Evolutionary conservation across 2,329 filamentous ascomycete species (phyloP).

Genomic region (Teratosphaeria viscida): DNA sequence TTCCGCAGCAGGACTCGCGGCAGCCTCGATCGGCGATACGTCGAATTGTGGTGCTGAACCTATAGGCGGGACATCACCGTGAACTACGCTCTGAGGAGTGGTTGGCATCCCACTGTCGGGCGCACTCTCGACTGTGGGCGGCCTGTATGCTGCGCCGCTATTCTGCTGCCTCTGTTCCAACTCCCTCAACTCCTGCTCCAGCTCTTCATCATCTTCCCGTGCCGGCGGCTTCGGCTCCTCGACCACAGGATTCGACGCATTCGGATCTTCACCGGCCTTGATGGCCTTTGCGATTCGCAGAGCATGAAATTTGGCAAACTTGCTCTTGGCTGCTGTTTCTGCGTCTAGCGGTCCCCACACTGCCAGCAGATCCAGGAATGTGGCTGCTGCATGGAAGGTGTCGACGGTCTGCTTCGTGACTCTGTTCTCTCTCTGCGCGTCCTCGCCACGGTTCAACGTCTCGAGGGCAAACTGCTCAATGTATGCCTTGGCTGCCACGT

Average conservation of each 20-base stretch:
- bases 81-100: slow-evolving; percentile 13
- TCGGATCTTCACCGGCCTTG: slow-evolving; percentile 84
- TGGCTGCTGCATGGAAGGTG: slow-evolving; percentile 84
- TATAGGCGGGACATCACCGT: neutral
- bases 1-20: slow-evolving; percentile 15
- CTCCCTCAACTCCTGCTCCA: slow-evolving; percentile 14
- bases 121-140: slow-evolving; percentile 50
- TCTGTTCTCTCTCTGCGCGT: slow-evolving; percentile 62
- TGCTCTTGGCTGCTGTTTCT: slow-evolving; percentile 77
- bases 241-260: slow-evolving; percentile 72
- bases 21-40: slow-evolving; percentile 44
- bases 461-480: slow-evolving; percentile 89
- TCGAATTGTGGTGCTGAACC: slow-evolving; percentile 21
- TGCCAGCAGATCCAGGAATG: slow-evolving; percentile 78
- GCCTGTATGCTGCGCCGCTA: slow-evolving; percentile 17
- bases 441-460: slow-evolving; percentile 74
- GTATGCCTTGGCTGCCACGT: slow-evolving; percentile 77
- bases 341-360: slow-evolving; percentile 70
- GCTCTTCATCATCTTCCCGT: slow-evolving; percentile 14
- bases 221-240: slow-evolving; percentile 28
- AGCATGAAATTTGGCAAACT: slow-evolving; percentile 94
- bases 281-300: slow-evolving; percentile 82
- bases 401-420: slow-evolving; percentile 70
- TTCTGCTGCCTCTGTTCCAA: slow-evolving; percentile 7
- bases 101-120: slow-evolving; percentile 46